phyloP scores from a whole-genome alignment of 768 basidiomycete genomes.

The Boletus sensibilis region DNA sequence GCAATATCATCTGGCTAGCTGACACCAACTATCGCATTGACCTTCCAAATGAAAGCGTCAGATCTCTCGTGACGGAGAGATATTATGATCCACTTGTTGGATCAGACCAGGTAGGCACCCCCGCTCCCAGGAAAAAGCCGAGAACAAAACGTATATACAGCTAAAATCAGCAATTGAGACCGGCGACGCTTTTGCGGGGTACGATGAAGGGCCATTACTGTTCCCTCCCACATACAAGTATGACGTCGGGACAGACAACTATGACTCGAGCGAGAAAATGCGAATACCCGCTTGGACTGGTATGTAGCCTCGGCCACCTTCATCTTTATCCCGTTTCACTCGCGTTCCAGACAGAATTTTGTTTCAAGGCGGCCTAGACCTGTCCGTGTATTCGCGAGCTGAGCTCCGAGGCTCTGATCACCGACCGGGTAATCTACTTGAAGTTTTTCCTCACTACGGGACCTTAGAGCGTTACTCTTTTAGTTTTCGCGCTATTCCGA shows the following conservation, averaged over 20 bases:
- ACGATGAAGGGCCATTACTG: conserved; percentile 84
- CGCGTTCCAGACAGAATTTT: conserved; percentile 80
- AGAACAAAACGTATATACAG: conserved; percentile 38
- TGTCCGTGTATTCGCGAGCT: conserved; percentile 78
- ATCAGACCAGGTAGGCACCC: conserved; percentile 74
- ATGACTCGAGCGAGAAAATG: conserved; percentile 95
- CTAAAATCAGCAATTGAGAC: conserved; percentile 69
- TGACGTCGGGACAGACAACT: conserved; percentile 74
- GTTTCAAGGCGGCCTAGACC: conserved; percentile 76
- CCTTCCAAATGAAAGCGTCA: conserved; percentile 77
- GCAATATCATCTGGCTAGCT: conserved; percentile 90
- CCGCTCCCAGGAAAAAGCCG: background rate
- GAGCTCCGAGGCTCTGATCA: conserved; percentile 94
- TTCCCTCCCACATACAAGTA: conserved; percentile 97
- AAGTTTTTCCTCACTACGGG: background rate
- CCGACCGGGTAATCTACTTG: conserved; percentile 64
- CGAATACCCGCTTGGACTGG: conserved; percentile 98
- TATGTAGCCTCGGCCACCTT: conserved; percentile 32
- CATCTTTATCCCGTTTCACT: conserved; percentile 3
- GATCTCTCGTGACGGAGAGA: conserved; percentile 59
- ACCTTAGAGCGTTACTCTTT: background rate
- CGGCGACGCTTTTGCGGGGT: conserved; percentile 76
- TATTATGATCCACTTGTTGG: conserved; percentile 73
- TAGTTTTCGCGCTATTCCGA: conserved; percentile 84
- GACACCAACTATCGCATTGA: conserved; percentile 96